Conservation (phyloP, 2,329 filamentous ascomycete species). For the Fusarium aywerte region DNA sequence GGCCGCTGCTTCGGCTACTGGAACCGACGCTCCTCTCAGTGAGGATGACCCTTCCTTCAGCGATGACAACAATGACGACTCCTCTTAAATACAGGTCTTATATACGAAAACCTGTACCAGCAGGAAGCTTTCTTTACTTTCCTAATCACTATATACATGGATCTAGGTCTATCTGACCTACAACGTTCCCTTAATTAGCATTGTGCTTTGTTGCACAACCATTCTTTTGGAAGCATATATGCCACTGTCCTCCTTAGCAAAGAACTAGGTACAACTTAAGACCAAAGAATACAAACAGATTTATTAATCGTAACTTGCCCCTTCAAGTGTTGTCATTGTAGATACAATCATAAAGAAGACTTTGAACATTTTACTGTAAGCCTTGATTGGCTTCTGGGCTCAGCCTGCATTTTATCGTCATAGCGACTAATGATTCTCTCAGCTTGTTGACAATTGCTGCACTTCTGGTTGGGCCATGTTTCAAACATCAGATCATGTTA, state of each 20-base stretch:
- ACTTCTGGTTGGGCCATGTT: too few species aligned
- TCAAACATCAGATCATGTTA: too few species aligned
- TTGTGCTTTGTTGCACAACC: background rate
- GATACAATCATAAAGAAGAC: too few species aligned
- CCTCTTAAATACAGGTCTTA: background rate
- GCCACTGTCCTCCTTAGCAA: background rate
- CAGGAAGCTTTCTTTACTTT: background rate
- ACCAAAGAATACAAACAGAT: background rate
- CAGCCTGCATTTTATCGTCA: too few species aligned
- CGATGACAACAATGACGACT: background rate
- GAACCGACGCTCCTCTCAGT: background rate
- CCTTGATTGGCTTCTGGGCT: too few species aligned
- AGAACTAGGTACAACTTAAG: constrained; percentile 1
- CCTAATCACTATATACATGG: background rate
- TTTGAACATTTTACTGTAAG: too few species aligned
- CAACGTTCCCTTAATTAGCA: background rate
- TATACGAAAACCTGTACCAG: fast-evolving
- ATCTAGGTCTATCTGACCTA: too few species aligned
- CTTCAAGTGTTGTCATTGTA: too few species aligned
- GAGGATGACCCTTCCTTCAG: background rate
- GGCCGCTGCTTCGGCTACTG: background rate
- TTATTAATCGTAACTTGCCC: fast-evolving
- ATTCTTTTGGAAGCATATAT: background rate
- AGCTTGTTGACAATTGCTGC: too few species aligned
- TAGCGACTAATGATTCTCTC: too few species aligned